A percentile compares a stretch with the other conserved stretches of the same genome.
These are phyloP conservation scores for Sistotremastrum suecicum DNA, from an alignment of 768 basidiomycete species.

Conservation along the genomic window DNA sequence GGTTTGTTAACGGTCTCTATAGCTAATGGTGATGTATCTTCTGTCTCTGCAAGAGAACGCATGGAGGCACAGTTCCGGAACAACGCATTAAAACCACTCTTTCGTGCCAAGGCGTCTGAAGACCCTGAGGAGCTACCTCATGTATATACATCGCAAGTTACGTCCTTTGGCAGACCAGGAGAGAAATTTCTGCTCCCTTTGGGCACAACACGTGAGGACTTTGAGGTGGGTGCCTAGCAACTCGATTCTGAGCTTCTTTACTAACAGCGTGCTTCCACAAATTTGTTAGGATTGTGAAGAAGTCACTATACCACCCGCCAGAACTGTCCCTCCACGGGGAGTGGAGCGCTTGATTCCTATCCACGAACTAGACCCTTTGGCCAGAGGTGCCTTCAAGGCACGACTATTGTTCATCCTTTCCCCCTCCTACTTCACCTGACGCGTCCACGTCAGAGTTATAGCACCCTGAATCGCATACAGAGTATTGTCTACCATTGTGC, in stretches of 20 bases:
- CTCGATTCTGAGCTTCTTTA: not conserved
- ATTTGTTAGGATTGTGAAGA: slow-evolving; percentile 66
- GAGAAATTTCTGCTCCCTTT: slow-evolving; percentile 70
- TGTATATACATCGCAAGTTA: slow-evolving; percentile 75
- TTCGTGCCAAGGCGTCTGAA: slow-evolving; percentile 26
- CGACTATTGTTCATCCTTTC: slow-evolving; percentile 9
- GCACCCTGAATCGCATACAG: slow-evolving; percentile 82
- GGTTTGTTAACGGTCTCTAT: not conserved
- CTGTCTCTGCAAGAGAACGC: slow-evolving; percentile 40
- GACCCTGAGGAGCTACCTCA: slow-evolving; percentile 63
- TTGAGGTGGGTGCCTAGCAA: slow-evolving; percentile 37
- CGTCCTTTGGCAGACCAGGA: slow-evolving; percentile 54
- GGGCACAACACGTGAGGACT: slow-evolving; percentile 55
- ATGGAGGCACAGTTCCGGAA: slow-evolving; percentile 45
- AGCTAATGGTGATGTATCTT: slow-evolving; percentile 6
- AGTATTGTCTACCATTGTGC: slow-evolving; percentile 90
- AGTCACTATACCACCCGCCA: slow-evolving; percentile 78
- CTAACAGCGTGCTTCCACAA: not conserved
- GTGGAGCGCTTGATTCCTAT: slow-evolving; percentile 63
- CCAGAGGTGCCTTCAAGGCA: slow-evolving; percentile 76
- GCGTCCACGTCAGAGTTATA: slow-evolving; percentile 51
- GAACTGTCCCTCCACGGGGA: slow-evolving; percentile 52
- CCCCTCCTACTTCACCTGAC: not conserved
- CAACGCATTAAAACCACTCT: slow-evolving; percentile 55
- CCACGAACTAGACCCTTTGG: slow-evolving; percentile 59